Evolutionary conservation across 345 rosid species (phyloP).

Genomic region (Citrus glauca): DNA sequence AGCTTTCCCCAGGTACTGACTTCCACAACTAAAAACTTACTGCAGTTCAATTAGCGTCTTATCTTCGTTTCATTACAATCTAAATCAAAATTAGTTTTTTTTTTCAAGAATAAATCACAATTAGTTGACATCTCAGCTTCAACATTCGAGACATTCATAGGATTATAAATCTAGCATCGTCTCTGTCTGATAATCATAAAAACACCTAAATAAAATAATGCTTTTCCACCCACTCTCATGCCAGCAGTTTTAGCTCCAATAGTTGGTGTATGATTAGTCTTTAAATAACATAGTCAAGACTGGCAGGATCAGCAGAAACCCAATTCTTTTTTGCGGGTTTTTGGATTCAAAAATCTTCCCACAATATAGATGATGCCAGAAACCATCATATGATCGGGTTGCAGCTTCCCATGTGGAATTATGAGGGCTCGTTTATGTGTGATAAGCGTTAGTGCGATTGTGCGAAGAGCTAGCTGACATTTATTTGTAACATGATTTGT

Average conservation of each 20-base stretch:
- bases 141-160: background rate
- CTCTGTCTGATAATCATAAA: background rate
- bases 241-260: conserved; percentile 12
- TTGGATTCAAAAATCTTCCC: background rate
- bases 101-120: too few species aligned
- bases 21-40: conserved; percentile 11
- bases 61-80: conserved; percentile 18
- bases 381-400: conserved; percentile 22
- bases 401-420: conserved; percentile 33
- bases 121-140: background rate
- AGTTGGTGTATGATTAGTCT: conserved; percentile 2
- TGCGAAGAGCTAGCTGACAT: background rate
- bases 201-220: background rate
- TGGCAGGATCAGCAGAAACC: background rate
- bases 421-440: background rate
- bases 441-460: background rate
- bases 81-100: too few species aligned
- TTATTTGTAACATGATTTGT: background rate
- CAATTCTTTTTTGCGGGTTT: background rate
- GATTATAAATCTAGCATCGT: background rate
- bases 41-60: background rate
- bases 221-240: conserved; percentile 1
- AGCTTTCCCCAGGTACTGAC: conserved; percentile 11
- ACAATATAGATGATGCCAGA: conserved; percentile 23
- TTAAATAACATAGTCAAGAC: background rate